Conservation (phyloP, 1,284 basidiomycete genomes). For the Cutaneotrichosporon curvatum region DNA sequence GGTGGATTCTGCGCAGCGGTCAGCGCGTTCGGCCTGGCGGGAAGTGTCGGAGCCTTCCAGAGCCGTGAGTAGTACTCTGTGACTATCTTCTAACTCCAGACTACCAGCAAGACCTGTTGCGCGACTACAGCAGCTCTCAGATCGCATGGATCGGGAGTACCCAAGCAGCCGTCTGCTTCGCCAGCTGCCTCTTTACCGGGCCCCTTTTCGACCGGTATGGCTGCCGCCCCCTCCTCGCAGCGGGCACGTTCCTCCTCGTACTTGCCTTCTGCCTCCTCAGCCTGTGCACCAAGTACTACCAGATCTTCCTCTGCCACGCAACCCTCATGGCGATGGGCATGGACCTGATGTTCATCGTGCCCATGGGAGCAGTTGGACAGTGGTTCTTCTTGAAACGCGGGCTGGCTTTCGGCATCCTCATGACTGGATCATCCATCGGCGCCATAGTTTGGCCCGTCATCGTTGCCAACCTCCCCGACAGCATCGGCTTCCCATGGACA, state of each 20-base stretch:
- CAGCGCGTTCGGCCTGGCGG: slow-evolving; percentile 36
- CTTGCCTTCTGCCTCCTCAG: slow-evolving; percentile 27
- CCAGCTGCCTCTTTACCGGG: slow-evolving; percentile 29
- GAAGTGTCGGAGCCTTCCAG: slow-evolving; percentile 34
- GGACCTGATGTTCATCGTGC: slow-evolving; percentile 35
- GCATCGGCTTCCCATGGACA: slow-evolving; percentile 39
- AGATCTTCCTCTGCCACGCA: slow-evolving; percentile 32
- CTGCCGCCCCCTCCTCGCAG: slow-evolving; percentile 25
- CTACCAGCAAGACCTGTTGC: slow-evolving; percentile 27
- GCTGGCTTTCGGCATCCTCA: slow-evolving; percentile 32
- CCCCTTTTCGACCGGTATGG: slow-evolving; percentile 37
- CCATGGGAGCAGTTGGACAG: slow-evolving; percentile 34
- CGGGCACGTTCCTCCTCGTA: slow-evolving; percentile 22
- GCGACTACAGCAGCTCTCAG: slow-evolving; percentile 22
- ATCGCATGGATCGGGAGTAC: slow-evolving; percentile 36
- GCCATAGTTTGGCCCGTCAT: slow-evolving; percentile 38
- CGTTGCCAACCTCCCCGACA: slow-evolving; percentile 31
- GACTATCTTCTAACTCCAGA: slow-evolving; percentile 4
- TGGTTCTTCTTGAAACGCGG: slow-evolving; percentile 37
- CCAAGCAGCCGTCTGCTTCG: slow-evolving; percentile 32
- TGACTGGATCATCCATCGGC: slow-evolving; percentile 32
- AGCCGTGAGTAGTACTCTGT: slow-evolving; percentile 5
- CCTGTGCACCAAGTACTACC: slow-evolving; percentile 29
- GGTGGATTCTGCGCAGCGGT: slow-evolving; percentile 34
- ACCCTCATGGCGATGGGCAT: slow-evolving; percentile 31